Evolutionary conservation across 176 grass and related monocot genomes (phyloP), one percentile per base, ranked within the genome.

Genomic region (Avena sativa): DNA sequence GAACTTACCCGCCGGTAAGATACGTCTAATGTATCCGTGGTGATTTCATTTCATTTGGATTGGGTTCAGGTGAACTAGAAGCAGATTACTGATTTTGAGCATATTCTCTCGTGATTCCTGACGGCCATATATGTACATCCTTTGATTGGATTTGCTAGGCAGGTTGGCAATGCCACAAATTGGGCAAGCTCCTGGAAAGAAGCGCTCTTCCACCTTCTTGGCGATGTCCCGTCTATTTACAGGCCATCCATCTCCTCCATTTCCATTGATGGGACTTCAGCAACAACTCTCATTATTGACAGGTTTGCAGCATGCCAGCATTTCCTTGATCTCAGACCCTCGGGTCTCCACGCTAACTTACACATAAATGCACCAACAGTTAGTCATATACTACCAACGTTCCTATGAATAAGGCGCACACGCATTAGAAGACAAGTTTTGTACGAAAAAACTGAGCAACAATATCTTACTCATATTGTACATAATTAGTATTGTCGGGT

Each of bases 281-380:
- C 95, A 28, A 97, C 95, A 47, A 89, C 90, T 13, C 84, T 94
- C 38, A 94, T 97, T 34, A 83, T 97, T 19, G 84, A 94, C 59
- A 97, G 94, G 94, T 97, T 57, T n/a, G n/a, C 12, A 19, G 14
- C 4, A 12, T 57, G 17, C 16, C 12, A 19, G 14, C 4, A 12
- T 15, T 0, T 13, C 4, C 16, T 66, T 12, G 0, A 71, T 21
- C 20, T 56, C 55, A 57, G 55, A 57, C 55, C 55, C 55, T 57
- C 0, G 40, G 6, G 43, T 19, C 30, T 6, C 36, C 58, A 78
- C 20, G 1, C 26, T 1, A 13, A 26, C 3, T 5, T 23, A 43
- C 7, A 15, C 9, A 12, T n/a, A 23, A 40, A 23, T 71, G 21
- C 48, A 70, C 13, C 12, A 6, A 15, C 23, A 23, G 23, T 23